Conservation (phyloP, 805 yeast genomes). For the Wickerhamomyces bisporus region DNA sequence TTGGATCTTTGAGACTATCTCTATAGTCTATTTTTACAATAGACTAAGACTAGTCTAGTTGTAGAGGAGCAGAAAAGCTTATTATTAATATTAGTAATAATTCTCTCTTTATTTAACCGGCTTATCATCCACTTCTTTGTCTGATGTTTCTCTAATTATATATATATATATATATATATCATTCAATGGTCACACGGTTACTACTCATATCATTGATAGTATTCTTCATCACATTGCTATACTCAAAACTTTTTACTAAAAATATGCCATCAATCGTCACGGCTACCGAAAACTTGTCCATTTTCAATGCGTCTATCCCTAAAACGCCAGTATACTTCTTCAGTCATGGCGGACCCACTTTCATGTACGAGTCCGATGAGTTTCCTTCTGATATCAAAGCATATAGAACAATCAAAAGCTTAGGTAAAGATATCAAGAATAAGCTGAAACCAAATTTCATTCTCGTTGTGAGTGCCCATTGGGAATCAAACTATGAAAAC, state of each 20-base stretch:
- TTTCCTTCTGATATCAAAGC: slow-evolving; percentile 57
- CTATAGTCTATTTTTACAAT: too few relatives aligned
- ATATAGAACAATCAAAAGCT: slow-evolving; percentile 39
- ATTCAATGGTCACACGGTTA: slow-evolving; percentile 1
- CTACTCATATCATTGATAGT: slow-evolving; percentile 7
- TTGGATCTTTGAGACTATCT: too few relatives aligned
- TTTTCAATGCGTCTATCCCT: slow-evolving; percentile 16
- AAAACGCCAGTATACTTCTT: slow-evolving; percentile 57
- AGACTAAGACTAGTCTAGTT: too few relatives aligned
- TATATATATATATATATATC: too few relatives aligned
- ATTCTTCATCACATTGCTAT: slow-evolving; percentile 14
- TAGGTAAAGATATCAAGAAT: slow-evolving; percentile 49
- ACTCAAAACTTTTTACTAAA: slow-evolving; percentile 6
- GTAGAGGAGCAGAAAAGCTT: too few relatives aligned
- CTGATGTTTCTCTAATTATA: too few relatives aligned
- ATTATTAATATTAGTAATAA: too few relatives aligned
- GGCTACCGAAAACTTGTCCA: slow-evolving; percentile 1
- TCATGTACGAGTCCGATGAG: slow-evolving; percentile 50
- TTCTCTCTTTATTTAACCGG: neutral
- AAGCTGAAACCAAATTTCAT: slow-evolving; percentile 59
- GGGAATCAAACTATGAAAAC: slow-evolving; percentile 48
- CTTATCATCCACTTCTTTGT: too few relatives aligned
- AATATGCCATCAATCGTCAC: neutral
- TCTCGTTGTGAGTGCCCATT: slow-evolving; percentile 70
- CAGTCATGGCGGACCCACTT: slow-evolving; percentile 84